Evolutionary conservation across 1,284 basidiomycete species (phyloP), one percentile per base, ranked within the genome.

Genomic region (Malassezia brasiliensis): DNA sequence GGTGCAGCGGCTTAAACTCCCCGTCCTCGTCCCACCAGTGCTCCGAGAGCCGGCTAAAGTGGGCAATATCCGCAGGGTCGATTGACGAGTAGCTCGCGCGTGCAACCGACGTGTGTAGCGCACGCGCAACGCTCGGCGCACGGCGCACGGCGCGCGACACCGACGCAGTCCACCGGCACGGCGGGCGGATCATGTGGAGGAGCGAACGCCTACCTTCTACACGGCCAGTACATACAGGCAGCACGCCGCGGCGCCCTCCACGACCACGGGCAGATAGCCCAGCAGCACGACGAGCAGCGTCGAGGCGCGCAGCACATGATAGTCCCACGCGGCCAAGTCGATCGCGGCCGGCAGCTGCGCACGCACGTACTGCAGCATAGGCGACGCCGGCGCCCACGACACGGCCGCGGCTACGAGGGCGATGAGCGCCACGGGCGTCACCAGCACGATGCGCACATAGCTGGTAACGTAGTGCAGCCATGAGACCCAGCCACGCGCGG

Each of bases 21-120:
- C 93, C 91, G 30, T 80, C 80, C 71, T 94, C 88, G 75, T 96
- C 85, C 94, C 94, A 99, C 94, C 94, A 99, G 69, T 87, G 81
- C 22, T 87, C 84, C 0, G 90, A 90, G 1, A 98, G 83, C 34
- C 82, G 81, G 4, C 90, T 90, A 76, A 99, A 98, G 75, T 91
- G 89, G 0, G 86, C 84, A 50, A 98, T 63, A 52, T 68, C 66
- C 22, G 54, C 53, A 11, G 66, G 60, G 37, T 68, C 64, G 15
- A 68, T 58, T 3, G 66, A 68, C 3, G 66, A 66, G 39, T 22
- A 50, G 10, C 35, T 22, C 4, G 53, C 25, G 34, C 20, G n/a
- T 14, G 40, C 40, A 10, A 5, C n/a, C 25, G 25, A n/a, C 25
- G 25, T n/a, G 46, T 53, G 39, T 20, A 47, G 30, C 12, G 17